A percentile compares a stretch with the other conserved stretches of the same genome.
Evolutionary conservation across 495 filamentous ascomycete genomes (phyloP).

Genomic region (Paragyromitra xinjiangensis): DNA sequence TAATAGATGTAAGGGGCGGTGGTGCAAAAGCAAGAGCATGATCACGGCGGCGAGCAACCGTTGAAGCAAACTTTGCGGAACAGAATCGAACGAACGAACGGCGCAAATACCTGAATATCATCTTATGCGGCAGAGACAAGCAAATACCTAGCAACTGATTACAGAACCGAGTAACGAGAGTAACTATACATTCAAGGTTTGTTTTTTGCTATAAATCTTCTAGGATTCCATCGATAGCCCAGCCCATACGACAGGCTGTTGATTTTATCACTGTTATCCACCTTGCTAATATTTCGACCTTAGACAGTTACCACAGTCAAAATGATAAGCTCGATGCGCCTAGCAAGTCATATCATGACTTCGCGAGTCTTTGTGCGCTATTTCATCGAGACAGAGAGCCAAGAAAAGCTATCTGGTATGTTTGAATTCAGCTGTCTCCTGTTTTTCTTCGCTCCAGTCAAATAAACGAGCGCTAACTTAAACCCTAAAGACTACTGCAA

Average conservation of each 20-base stretch:
- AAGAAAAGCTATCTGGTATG: slow-evolving; percentile 49
- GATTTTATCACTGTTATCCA: slow-evolving; percentile 23
- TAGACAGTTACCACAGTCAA: slow-evolving; percentile 31
- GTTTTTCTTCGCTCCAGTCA: background rate
- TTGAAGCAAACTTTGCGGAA: slow-evolving; percentile 44
- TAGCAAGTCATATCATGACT: slow-evolving; percentile 51
- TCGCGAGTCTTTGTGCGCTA: slow-evolving; percentile 53
- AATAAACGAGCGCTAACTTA: slow-evolving; percentile 14
- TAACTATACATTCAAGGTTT: slow-evolving; percentile 33
- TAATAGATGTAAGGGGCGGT: slow-evolving; percentile 48
- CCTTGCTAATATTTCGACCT: slow-evolving; percentile 28
- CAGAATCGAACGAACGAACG: slow-evolving; percentile 31
- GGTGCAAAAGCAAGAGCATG: slow-evolving; percentile 47
- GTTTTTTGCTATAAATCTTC: slow-evolving; percentile 42
- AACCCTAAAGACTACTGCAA: slow-evolving; percentile 45
- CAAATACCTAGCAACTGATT: slow-evolving; percentile 40
- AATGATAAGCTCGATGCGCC: slow-evolving; percentile 52
- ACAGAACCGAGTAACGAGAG: slow-evolving; percentile 16
- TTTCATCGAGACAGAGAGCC: slow-evolving; percentile 51
- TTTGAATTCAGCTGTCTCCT: slow-evolving; percentile 9
- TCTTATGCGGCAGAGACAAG: slow-evolving; percentile 30
- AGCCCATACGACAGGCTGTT: slow-evolving; percentile 19
- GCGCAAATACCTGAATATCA: slow-evolving; percentile 33
- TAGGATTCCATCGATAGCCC: slow-evolving; percentile 17
- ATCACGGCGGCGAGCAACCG: slow-evolving; percentile 49